A percentile compares a stretch with the other conserved stretches of the same genome.
phyloP scores from a whole-genome alignment of 1,284 basidiomycete genomes.

The Cryptococcus jaspeensis region DNA sequence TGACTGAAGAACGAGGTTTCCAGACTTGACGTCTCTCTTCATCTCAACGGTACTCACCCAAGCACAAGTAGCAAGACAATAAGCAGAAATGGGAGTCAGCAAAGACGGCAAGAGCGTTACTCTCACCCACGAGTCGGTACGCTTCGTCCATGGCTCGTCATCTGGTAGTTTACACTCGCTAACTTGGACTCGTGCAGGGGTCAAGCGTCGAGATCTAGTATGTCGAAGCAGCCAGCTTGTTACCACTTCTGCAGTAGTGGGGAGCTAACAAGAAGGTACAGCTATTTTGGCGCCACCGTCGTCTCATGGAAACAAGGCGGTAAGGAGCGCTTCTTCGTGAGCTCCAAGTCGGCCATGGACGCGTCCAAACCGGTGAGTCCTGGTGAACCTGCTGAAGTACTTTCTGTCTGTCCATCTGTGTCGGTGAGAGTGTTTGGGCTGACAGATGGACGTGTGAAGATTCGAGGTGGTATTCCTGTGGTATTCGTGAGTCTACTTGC shows the following conservation, averaged over 20 bases:
- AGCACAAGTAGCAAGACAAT: no score
- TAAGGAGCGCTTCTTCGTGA: slow-evolving; percentile 71
- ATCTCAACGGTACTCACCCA: no score
- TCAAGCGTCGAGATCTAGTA: slow-evolving; percentile 63
- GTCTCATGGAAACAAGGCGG: slow-evolving; percentile 54
- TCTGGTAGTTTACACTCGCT: background rate
- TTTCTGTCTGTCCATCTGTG: background rate
- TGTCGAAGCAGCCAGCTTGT: no score
- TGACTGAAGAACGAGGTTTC: no score
- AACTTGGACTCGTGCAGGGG: slow-evolving; percentile 57
- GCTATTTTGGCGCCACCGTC: slow-evolving; percentile 72
- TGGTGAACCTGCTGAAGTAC: slow-evolving; percentile 3
- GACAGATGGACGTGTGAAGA: slow-evolving; percentile 21
- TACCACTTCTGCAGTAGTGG: background rate
- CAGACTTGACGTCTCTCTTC: no score
- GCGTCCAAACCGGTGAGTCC: slow-evolving; percentile 61
- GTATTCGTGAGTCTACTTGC: slow-evolving; percentile 30
- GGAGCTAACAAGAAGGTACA: slow-evolving; percentile 18
- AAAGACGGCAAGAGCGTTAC: slow-evolving; percentile 42
- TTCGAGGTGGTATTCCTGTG: slow-evolving; percentile 46
- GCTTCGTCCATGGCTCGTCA: slow-evolving; percentile 1
- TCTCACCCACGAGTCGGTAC: slow-evolving; percentile 41
- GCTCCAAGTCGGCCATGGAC: slow-evolving; percentile 73
- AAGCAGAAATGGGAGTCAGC: slow-evolving; percentile 51
- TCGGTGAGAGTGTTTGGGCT: background rate